Base-by-base conservation (phyloP, 2,329 filamentous ascomycete genomes). In the Pseudomassariella vexata region DNA sequence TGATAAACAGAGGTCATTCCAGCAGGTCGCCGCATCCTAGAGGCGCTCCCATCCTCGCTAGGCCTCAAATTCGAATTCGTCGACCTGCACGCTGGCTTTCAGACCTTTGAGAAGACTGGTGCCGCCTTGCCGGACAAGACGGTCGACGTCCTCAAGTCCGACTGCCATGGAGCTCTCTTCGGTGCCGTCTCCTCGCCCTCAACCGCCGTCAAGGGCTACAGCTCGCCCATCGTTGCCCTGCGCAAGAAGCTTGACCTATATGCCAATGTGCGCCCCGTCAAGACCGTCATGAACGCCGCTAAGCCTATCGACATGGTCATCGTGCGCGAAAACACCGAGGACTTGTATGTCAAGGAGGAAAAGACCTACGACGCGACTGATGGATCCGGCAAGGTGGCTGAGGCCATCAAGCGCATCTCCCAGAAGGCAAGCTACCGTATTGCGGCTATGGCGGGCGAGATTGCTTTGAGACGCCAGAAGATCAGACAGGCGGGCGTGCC, bases 1-100 rank as follows among this genome's bases (percentile, higher is more conserved):
- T n/a, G n/a, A n/a, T n/a, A n/a, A n/a, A n/a, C n/a, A n/a, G 92
- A 98, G 67, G 92, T 98, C 60, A 96, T 98, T 62, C 92, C 92
- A 45, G 85, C 92, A 34, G 92, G 90, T 31, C 85, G 87, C 51
- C 82, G 85, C 44, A 71, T 96, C 48, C 85, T 98, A 54, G 90
- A 98, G 69, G 84, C 92, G 30, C 82, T 98, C 2, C 89, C 90
- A 20, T 63, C 82, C n/a, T 92, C 85, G n/a, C 69, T 95, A 28
- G 83, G 84, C 52, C 76, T 98, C 49, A 89, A 87, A 55, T 96
- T 96, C 73, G 85, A 83, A 59, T 98, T 96, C 63, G 77, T 92
- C 48, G 79, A 95, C 66, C 85, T 96, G 48, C 76, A 92, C 41
- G 92, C 92, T 38, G 92, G 92, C 41, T 98, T 87, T 64, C 86